Conservation (phyloP, 495 filamentous ascomycete genomes). For the Amorphotheca resinae region DNA sequence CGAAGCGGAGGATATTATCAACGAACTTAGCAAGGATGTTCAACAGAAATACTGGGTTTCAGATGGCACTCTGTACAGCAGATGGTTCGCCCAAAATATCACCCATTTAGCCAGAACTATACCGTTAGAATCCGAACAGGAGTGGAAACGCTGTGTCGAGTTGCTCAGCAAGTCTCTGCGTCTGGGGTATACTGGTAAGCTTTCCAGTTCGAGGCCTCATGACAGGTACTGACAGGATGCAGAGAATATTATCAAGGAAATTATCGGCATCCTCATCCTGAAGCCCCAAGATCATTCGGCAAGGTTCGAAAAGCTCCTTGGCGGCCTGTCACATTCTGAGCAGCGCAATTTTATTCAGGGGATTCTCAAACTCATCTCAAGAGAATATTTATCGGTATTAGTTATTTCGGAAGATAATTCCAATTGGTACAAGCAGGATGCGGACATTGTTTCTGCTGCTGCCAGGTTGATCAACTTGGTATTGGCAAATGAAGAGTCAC, state of each 20-base stretch:
- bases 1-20: slow-evolving; percentile 51
- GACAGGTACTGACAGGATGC: slow-evolving; percentile 10
- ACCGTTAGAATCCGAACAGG: slow-evolving; percentile 27
- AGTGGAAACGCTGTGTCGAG: slow-evolving; percentile 42
- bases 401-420: slow-evolving; percentile 17
- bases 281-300: slow-evolving; percentile 22
- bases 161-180: slow-evolving; percentile 53
- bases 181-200: slow-evolving; percentile 63
- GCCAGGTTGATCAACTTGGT: slow-evolving; percentile 32
- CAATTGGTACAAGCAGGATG: slow-evolving; percentile 27
- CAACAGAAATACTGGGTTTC: slow-evolving; percentile 45
- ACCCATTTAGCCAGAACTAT: slow-evolving; percentile 33
- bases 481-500: slow-evolving; percentile 24
- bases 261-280: slow-evolving; percentile 13
- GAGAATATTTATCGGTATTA: slow-evolving; percentile 21
- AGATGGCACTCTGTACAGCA: slow-evolving; percentile 47
- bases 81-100: slow-evolving; percentile 65
- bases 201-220: too few relatives aligned
- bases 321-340: slow-evolving; percentile 38
- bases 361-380: slow-evolving; percentile 46
- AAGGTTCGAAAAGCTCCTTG: slow-evolving; percentile 26
- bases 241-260: slow-evolving; percentile 19
- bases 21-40: slow-evolving; percentile 19
- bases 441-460: slow-evolving; percentile 31
- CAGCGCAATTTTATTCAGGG: slow-evolving; percentile 46